Evolutionary conservation across 805 yeast genomes (phyloP), one percentile per base, ranked within the genome.

Genomic region (Ogataea philodendri): DNA sequence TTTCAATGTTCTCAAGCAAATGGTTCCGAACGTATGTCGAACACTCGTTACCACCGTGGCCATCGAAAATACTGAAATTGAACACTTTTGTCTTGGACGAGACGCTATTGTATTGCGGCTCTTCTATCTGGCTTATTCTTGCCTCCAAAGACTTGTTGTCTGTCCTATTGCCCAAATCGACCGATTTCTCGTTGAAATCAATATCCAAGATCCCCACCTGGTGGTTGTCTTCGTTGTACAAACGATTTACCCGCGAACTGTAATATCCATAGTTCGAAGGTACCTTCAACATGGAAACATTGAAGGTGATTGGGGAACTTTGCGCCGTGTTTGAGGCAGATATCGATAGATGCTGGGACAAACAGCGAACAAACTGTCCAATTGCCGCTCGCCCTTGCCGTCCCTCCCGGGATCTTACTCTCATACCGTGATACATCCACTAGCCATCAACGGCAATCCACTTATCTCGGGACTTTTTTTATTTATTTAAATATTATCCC

Each of bases 41-140:
- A 50, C 95, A 85, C 35, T 80, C 79, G 15, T 68, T 70, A 15
- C 96, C 95, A 6, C 97, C 98, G 62, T 93, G 98, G 7, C 98
- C 98, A 62, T 93, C 98, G 59, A 84, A 88, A 2, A 93, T 72
- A 29, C 77, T 76, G 51, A 85, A 79, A 46, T 76, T 77, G 62
- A 90, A 84, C 13, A 80, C 77, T 32, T 63, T 49, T 2, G 41
- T 36, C 22, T 43, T 30, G 9, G 26, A 14, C 22, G 26, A 45
- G 7, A 24, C 9, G 19, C 41, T 33, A 25, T 31, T 27, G 28
- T 51, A 51, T 3, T 9, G n/a, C 3, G 55, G 57, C 24, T 40
- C 45, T 3, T 36, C 30, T 7, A 37, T 22, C 23, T 46, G 33
- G 22, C 39, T 28, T 2, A 52, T 37, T 24, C 59, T 43, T 5